Evolutionary conservation across 495 filamentous ascomycete genomes (phyloP).

Genomic region (Hypoxylon trugodes): DNA sequence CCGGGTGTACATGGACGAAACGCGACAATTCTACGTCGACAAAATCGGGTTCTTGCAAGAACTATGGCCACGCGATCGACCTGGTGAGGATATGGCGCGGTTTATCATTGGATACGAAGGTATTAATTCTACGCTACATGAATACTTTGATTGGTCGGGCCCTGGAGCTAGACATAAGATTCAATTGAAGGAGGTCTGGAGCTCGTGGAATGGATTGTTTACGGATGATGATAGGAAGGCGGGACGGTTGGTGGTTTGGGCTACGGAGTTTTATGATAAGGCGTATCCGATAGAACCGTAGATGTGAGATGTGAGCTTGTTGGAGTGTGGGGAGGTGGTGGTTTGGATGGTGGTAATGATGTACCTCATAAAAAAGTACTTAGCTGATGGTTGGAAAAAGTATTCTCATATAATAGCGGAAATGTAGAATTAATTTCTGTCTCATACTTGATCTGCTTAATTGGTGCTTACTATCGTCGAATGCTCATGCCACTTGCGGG

Average conservation of each 20-base stretch:
- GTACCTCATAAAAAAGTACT: not conserved
- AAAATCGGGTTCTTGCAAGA: constrained; percentile 66
- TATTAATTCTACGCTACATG: constrained; percentile 52
- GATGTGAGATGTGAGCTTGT: not conserved
- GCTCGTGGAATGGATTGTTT: constrained; percentile 79
- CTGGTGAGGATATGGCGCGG: constrained; percentile 58
- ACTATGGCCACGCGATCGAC: constrained; percentile 49
- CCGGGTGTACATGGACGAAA: constrained; percentile 80
- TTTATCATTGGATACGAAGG: constrained; percentile 66
- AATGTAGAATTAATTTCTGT: too few species aligned
- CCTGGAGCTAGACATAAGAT: constrained; percentile 57
- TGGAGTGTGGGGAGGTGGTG: not conserved
- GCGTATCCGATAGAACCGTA: constrained; percentile 17
- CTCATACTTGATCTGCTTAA: too few species aligned
- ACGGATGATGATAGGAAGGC: constrained; percentile 87
- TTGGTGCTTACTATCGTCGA: too few species aligned
- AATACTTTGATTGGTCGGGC: constrained; percentile 54
- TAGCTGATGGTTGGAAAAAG: too few species aligned
- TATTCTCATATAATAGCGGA: too few species aligned
- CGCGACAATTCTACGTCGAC: constrained; percentile 84
- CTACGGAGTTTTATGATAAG: constrained; percentile 51
- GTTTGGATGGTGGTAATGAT: not conserved
- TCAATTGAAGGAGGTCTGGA: constrained; percentile 68
- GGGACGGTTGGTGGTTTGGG: constrained; percentile 88
- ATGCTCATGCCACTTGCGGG: too few species aligned